Percentiles rank a stretch among this genome's conserved stretches.
phyloP scores from a whole-genome alignment of 2,329 filamentous ascomycete genomes.

The Cordyceps farinosa region DNA sequence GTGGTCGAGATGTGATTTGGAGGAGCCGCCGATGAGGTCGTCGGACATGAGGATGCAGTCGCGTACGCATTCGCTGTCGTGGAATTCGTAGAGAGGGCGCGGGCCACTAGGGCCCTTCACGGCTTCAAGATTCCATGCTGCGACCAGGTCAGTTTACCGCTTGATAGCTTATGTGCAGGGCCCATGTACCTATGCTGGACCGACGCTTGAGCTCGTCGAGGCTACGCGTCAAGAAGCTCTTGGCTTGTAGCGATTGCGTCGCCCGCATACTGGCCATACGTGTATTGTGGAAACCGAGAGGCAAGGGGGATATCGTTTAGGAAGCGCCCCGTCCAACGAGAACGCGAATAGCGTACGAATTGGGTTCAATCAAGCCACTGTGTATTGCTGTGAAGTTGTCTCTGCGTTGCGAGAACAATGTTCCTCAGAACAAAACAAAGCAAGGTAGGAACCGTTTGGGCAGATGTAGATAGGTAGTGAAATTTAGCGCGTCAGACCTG shows the following conservation, averaged over 20 bases:
- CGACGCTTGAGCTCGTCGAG: conserved; percentile 58
- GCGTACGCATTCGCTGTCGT: conserved; percentile 42
- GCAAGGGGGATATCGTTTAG: too few relatives aligned
- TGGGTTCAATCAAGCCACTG: too few relatives aligned
- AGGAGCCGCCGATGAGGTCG: conserved; percentile 80
- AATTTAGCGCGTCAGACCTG: too few relatives aligned
- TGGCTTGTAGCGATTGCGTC: conserved; percentile 41
- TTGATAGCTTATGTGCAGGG: background rate
- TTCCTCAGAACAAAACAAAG: too few relatives aligned
- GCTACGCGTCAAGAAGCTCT: conserved; percentile 56
- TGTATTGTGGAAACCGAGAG: too few relatives aligned
- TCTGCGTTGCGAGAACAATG: too few relatives aligned
- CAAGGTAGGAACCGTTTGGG: too few relatives aligned
- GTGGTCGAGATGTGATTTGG: conserved; percentile 68
- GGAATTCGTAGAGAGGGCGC: conserved; percentile 63
- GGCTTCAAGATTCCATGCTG: conserved; percentile 67
- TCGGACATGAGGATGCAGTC: conserved; percentile 80
- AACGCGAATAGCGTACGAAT: too few relatives aligned
- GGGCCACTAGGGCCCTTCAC: conserved; percentile 63
- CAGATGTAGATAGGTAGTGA: too few relatives aligned
- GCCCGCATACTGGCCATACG: conserved; percentile 41
- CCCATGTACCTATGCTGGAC: conserved; percentile 48
- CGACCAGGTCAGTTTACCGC: background rate
- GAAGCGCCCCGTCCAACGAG: too few relatives aligned
- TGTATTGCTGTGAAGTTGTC: too few relatives aligned